Base-by-base conservation (phyloP, 2,329 filamentous ascomycete species). In the Exophiala sp. region DNA sequence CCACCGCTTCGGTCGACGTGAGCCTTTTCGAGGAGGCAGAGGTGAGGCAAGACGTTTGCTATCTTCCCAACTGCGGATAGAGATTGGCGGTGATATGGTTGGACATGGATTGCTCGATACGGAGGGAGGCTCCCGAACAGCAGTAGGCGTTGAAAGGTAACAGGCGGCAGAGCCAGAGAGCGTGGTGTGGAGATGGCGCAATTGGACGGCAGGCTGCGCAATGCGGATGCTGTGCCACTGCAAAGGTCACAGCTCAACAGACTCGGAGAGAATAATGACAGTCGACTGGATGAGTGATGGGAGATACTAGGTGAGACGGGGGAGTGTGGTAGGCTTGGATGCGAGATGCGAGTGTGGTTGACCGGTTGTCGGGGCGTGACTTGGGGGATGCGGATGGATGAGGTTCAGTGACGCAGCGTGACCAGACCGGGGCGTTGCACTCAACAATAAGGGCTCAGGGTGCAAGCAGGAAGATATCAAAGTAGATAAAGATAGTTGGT, bases 41-140 rank as follows among this genome's bases (percentile, higher is more conserved):
- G 52, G 44, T 41, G 47, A 45, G 48, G 42, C 50, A 29, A 41
- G 32, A 22, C 53, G 49, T 56, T n/a, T 40, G 56, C 59, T 64
- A 68, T 64, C 65, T 63, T 55, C 52, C 60, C 49, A 66, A 55
- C 53, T 67, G 66, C 46, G 64, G 63, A 48, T 65, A 65, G 23
- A 65, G 59, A 45, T 41, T 65, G 39, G 63, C 54, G 39, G 64
- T 64, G 42, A 66, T 57, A 50, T 61, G 52, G 62, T 66, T 66
- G 60, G 61, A 64, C 66, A 69, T 69, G 63, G 52, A 54, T 50
- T 49, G 34, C 48, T 48, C 44, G 47, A 42, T 14, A 32, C 18
- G 13, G 23, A 24, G n/a, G 50, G 35, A 45, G 35, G 46, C 23
- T 43, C 18, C 35, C 34, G 39, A 27, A 23, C 27, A 35, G 38